Evolutionary conservation across 2,329 filamentous ascomycete genomes (phyloP), one percentile per base, ranked within the genome.

Genomic region (Venturia aucupariae): DNA sequence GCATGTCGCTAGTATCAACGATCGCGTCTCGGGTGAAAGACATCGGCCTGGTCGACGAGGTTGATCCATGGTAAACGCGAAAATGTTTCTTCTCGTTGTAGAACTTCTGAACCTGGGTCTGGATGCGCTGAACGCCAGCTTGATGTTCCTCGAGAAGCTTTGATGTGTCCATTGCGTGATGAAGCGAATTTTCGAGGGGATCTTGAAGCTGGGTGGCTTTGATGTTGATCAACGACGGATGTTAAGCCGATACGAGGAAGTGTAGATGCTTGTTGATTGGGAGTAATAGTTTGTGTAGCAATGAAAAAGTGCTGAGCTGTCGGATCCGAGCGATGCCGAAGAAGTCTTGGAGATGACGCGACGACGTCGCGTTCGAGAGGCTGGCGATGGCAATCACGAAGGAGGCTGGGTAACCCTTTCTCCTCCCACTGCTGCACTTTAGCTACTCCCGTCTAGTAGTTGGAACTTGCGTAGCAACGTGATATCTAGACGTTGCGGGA

Each of bases 21-120:
- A 84, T 82, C 69, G 82, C 83, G 71, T 81, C 79, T 46, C 65
- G 71, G 30, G 72, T 71, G 61, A 75, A 73, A 3, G 73, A 68
- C 11, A 74, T 73, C 30, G 81, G 80, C 10, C 89, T 85, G 39
- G 89, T 92, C 74, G 85, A 89, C 76, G 90, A 90, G 32, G 89
- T 91, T 0, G 87, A 85, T 66, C 89, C 89, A 75, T 92, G 89
- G 69, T 85, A 89, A 71, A 92, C 86, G n/a, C 88, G 82, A 74
- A 90, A 92, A 39, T 57, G 57, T 15, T 38, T 59, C 17, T 46
- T 46, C 17, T 22, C 46, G 10, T 55, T 46, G 62, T 64, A 46
- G 15, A 64, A 64, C 30, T 57, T 57, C 8, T 35, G 13, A 19
- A 57, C 51, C 19, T 57, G 51, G 15, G 15, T 57, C 11, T 57